Percentiles rank a stretch among this genome's conserved stretches.
These are phyloP conservation scores for Filobasidium floriforme DNA, from an alignment of 768 basidiomycete genomes.

Conservation along the genomic window DNA sequence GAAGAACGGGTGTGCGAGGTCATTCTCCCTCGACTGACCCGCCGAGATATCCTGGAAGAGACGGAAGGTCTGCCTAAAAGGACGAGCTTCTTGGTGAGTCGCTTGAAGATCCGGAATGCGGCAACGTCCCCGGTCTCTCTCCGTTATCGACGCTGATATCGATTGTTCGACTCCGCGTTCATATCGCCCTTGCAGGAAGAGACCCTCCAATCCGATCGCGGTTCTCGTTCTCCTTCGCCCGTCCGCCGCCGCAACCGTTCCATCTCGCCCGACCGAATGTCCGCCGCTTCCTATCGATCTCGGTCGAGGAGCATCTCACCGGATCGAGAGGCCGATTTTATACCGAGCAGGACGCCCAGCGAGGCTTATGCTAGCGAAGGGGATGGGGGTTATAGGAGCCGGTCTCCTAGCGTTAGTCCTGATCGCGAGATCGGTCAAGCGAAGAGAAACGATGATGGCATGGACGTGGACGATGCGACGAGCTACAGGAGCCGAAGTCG, in stretches of 20 bases:
- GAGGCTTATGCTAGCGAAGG: constrained; percentile 21
- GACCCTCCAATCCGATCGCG: constrained; percentile 5
- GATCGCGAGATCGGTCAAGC: constrained; percentile 8
- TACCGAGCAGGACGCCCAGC: constrained; percentile 17
- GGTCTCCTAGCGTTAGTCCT: constrained; percentile 6
- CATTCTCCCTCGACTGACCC: constrained; percentile 81
- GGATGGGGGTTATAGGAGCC: constrained; percentile 1
- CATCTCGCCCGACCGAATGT: background rate
- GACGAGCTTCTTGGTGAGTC: constrained; percentile 66
- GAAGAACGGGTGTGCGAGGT: constrained; percentile 95
- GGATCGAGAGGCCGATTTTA: background rate
- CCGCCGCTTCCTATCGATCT: background rate
- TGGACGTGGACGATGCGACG: background rate
- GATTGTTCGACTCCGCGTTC: background rate
- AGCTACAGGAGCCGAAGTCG: constrained; percentile 10
- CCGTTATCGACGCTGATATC: too few relatives aligned
- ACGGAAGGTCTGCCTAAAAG: constrained; percentile 79
- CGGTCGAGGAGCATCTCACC: constrained; percentile 1
- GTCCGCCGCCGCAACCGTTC: background rate
- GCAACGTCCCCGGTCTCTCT: too few relatives aligned
- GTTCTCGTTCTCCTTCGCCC: constrained; percentile 14
- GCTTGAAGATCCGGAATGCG: background rate
- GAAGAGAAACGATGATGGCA: background rate
- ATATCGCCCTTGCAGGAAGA: constrained; percentile 9
- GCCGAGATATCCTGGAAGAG: constrained; percentile 81